Conservation (phyloP, 805 yeast species). For the Starmerella bombi region DNA sequence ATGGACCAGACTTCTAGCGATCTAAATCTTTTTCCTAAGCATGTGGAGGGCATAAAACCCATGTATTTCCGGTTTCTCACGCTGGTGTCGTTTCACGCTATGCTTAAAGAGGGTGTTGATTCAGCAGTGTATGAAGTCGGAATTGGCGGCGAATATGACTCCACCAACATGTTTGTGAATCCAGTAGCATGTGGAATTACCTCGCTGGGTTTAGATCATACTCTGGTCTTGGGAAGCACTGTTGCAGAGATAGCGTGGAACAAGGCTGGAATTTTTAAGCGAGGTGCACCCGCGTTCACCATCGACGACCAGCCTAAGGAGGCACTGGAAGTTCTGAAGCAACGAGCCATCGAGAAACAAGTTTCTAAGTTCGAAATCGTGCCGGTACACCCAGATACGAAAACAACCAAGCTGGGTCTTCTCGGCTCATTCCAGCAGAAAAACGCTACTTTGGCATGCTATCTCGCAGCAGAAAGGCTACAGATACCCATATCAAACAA, state of each 20-base stretch:
- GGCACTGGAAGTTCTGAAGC: conserved; percentile 36
- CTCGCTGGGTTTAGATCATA: conserved; percentile 84
- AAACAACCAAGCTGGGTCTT: conserved; percentile 25
- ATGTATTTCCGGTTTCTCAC: conserved; percentile 89
- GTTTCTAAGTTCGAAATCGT: conserved; percentile 40
- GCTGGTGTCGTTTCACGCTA: conserved; percentile 77
- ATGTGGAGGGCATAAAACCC: conserved; percentile 65
- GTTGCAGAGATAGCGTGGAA: conserved; percentile 90
- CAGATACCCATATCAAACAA: conserved; percentile 15
- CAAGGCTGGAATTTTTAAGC: conserved; percentile 84
- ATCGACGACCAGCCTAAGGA: conserved; percentile 43
- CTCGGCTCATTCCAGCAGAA: conserved; percentile 67
- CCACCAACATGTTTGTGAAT: conserved; percentile 71
- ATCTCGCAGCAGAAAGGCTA: conserved; percentile 45
- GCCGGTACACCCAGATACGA: conserved; percentile 29
- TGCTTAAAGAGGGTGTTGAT: conserved; percentile 76
- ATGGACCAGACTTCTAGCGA: conserved; percentile 49
- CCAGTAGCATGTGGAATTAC: conserved; percentile 82
- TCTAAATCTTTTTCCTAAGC: conserved; percentile 49
- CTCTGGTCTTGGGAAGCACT: conserved; percentile 72
- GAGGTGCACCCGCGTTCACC: conserved; percentile 50
- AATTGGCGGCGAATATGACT: conserved; percentile 93
- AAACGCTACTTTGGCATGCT: conserved; percentile 81
- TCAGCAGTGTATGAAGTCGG: conserved; percentile 96
- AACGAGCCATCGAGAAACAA: conserved; percentile 54